Base-by-base conservation (phyloP, 1,284 basidiomycete species). In the Inonotus obliquus region DNA sequence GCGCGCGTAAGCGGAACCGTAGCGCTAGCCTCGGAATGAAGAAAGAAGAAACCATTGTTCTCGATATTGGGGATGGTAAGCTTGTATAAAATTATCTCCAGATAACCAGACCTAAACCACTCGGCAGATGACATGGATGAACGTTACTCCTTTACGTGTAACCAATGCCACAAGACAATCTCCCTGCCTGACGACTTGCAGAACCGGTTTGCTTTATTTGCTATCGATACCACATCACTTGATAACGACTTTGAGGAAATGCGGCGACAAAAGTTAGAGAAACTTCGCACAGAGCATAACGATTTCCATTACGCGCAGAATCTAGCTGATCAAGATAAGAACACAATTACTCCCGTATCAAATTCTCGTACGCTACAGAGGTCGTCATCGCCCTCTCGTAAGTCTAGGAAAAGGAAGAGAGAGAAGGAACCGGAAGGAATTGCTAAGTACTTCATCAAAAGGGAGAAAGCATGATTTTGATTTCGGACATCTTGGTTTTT, bases 231-330 rank as follows among this genome's bases (percentile, higher is more conserved):
- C 35, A 47, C 25, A 32, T 27, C 14, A 10, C 3, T 41, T 59
- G 21, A 19, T 17, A 25, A 19, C 19, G 54, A 63, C 23, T 9
- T 60, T 32, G 45, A 37, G 66, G 65, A 65, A 70, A 41, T 57
- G 23, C 53, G 19, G 19, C 51, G 71, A 37, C 72, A 74, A 52
- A 77, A 75, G 27, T 68, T 92, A 41, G 74, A 74, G 4, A 75
- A 69, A 59, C 71, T 88, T 56, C 82, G 80, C 61, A 73, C 81
- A 67, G 94, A 96, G 70, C 94, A 96, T 67, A 81, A 84, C 51
- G 94, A 96, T 74, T 95, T 85, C 72, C 94, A 96, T 72, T 85
- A 93, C 67, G 94, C 94, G 1, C 79, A 87, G 68, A 87, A 91
- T 59, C 71, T 96, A 54, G 81, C 86, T 62, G 63, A 62, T n/a